Conservation (phyloP, 768 basidiomycete species). For the Amanita pseudoporphyria region DNA sequence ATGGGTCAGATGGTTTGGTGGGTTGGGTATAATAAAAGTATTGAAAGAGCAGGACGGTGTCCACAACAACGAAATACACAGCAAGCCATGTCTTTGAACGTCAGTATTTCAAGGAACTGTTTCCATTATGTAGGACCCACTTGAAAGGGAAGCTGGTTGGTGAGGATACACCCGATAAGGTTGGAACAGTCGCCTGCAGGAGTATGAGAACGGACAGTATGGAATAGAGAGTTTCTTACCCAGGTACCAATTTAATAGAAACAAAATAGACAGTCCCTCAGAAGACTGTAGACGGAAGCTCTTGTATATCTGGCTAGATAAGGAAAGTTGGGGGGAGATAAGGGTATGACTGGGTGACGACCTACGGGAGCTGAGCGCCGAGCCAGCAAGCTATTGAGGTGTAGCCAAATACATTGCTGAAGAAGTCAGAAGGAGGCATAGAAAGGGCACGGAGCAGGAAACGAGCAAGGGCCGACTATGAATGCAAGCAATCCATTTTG, state of each 20-base stretch:
- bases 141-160: slow-evolving; percentile 92
- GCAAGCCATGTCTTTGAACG: slow-evolving; percentile 74
- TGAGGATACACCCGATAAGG: slow-evolving; percentile 83
- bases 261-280: slow-evolving; percentile 88
- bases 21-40: slow-evolving; percentile 65
- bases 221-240: slow-evolving; percentile 38
- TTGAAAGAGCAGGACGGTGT: slow-evolving; percentile 66
- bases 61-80: slow-evolving; percentile 81
- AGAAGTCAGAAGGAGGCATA: slow-evolving; percentile 20
- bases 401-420: slow-evolving; percentile 64
- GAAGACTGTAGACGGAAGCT: slow-evolving; percentile 69
- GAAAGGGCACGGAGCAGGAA: slow-evolving; percentile 12
- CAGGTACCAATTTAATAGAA: slow-evolving; percentile 87
- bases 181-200: slow-evolving; percentile 82
- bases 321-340: slow-evolving; percentile 1
- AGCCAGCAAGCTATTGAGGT: slow-evolving; percentile 73
- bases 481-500: slow-evolving; percentile 2
- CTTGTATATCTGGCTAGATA: slow-evolving; percentile 69
- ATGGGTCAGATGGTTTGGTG: slow-evolving; percentile 21
- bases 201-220: slow-evolving; percentile 3
- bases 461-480: slow-evolving; percentile 11
- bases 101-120: slow-evolving; percentile 4
- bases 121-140: slow-evolving; percentile 30
- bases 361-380: slow-evolving; percentile 84
- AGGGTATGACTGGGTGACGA: slow-evolving; percentile 11